Evolutionary conservation across 805 yeast species (phyloP).

Genomic region (Tetrapisispora nanseiensis): DNA sequence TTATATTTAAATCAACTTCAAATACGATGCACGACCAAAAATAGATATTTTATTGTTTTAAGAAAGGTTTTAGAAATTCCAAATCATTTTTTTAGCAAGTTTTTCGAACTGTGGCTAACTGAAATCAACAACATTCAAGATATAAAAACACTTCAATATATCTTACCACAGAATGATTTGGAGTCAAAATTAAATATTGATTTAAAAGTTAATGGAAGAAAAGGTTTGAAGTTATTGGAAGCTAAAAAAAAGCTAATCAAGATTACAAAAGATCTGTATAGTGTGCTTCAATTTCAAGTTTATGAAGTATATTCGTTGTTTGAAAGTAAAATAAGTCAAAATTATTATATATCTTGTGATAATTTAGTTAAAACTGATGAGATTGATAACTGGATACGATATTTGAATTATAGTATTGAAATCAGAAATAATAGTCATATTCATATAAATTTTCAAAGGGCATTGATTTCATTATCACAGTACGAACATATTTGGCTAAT

Average conservation of each 20-base stretch:
- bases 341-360: conserved; percentile 23
- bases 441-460: conserved; percentile 27
- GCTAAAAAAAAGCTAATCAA: conserved; percentile 25
- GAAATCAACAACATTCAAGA: conserved; percentile 23
- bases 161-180: conserved; percentile 21
- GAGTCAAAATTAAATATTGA: conserved; percentile 18
- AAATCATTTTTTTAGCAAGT: conserved; percentile 23
- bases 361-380: conserved; percentile 17
- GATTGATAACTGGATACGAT: conserved; percentile 21
- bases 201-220: conserved; percentile 15
- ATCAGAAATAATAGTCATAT: conserved; percentile 13
- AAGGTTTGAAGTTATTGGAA: conserved; percentile 29
- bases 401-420: conserved; percentile 21
- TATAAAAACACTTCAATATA: conserved; percentile 16
- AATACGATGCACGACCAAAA: conserved; percentile 14
- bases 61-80: conserved; percentile 27
- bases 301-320: conserved; percentile 23
- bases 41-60: conserved; percentile 20
- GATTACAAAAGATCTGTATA: conserved; percentile 23
- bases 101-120: conserved; percentile 25
- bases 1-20: conserved; percentile 23
- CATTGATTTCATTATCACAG: conserved; percentile 23
- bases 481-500: conserved; percentile 26
- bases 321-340: conserved; percentile 21
- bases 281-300: conserved; percentile 24